phyloP scores from a whole-genome alignment of 169 alveolate genomes.

The Plasmodium coatneyi region DNA sequence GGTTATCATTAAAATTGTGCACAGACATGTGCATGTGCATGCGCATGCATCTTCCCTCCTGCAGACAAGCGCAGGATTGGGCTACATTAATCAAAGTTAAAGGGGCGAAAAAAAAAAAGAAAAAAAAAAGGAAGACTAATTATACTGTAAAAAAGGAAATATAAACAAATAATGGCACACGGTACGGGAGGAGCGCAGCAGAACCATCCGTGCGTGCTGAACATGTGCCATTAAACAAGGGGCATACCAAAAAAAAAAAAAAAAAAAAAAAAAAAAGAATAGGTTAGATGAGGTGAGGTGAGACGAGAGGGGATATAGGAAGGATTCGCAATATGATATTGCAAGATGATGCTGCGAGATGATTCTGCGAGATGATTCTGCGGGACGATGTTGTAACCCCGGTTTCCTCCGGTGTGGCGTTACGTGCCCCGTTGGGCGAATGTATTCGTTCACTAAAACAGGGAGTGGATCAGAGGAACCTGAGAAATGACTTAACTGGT shows the following conservation, averaged over 20 bases:
- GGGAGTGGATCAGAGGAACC: neutral
- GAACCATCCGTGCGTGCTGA: neutral
- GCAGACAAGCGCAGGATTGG: neutral
- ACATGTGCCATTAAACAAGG: slow-evolving; percentile 14
- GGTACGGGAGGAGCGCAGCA: neutral
- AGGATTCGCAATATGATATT: neutral
- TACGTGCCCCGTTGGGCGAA: neutral
- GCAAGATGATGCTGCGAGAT: neutral
- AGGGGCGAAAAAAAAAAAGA: neutral
- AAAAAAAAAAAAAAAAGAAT: neutral
- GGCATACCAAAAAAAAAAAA: slow-evolving; percentile 4
- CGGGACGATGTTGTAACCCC: neutral
- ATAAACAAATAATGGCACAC: neutral
- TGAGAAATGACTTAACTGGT: neutral
- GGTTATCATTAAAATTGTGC: slow-evolving; percentile 48
- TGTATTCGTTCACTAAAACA: neutral
- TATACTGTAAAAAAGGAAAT: neutral
- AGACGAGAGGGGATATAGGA: neutral
- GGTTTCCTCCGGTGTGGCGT: neutral
- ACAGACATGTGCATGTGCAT: neutral
- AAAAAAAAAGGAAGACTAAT: slow-evolving; percentile 15
- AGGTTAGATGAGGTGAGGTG: neutral
- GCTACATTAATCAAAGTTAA: slow-evolving; percentile 38
- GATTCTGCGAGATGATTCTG: neutral
- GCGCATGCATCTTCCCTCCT: neutral